Evolutionary conservation across 192 early-diverging fungal species (phyloP).

Genomic region (Coemansia aciculifera): DNA sequence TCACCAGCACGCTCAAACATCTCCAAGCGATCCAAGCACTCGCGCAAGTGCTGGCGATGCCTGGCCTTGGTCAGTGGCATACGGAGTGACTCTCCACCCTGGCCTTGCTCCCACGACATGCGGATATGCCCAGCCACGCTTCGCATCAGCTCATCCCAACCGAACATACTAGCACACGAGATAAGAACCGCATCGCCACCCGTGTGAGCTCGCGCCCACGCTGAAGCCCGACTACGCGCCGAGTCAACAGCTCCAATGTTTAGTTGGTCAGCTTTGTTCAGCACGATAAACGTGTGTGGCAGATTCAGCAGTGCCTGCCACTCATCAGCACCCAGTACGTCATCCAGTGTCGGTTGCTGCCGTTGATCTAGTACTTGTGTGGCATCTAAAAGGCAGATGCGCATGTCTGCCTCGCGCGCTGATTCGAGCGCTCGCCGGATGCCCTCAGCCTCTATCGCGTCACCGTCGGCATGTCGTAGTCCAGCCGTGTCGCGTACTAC

Average conservation of each 20-base stretch:
- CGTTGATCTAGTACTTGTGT: background rate
- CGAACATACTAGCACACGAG: conserved; percentile 27
- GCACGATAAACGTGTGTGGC: conserved; percentile 60
- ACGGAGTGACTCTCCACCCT: background rate
- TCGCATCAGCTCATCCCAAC: conserved; percentile 31
- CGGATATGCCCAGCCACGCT: conserved; percentile 31
- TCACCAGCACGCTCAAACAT: conserved; percentile 41
- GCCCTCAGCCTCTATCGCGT: conserved; percentile 70
- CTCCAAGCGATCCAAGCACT: conserved; percentile 55
- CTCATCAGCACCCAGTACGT: background rate
- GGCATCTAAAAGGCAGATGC: conserved; percentile 62
- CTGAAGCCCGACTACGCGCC: background rate
- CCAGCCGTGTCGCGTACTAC: conserved; percentile 76
- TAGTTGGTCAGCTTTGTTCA: conserved; percentile 64
- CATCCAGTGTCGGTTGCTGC: background rate
- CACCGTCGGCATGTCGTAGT: conserved; percentile 56
- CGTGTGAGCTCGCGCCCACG: conserved; percentile 3
- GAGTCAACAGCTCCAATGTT: background rate
- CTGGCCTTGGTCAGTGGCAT: conserved; percentile 68
- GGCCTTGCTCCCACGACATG: conserved; percentile 20
- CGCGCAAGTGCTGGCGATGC: conserved; percentile 64
- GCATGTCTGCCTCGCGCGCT: conserved; percentile 61
- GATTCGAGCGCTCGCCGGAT: conserved; percentile 60
- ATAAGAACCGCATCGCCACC: conserved; percentile 9
- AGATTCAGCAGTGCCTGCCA: conserved; percentile 26